Conservation (phyloP, 2,329 filamentous ascomycete species). For the Magnaporthiopsis incrustans region DNA sequence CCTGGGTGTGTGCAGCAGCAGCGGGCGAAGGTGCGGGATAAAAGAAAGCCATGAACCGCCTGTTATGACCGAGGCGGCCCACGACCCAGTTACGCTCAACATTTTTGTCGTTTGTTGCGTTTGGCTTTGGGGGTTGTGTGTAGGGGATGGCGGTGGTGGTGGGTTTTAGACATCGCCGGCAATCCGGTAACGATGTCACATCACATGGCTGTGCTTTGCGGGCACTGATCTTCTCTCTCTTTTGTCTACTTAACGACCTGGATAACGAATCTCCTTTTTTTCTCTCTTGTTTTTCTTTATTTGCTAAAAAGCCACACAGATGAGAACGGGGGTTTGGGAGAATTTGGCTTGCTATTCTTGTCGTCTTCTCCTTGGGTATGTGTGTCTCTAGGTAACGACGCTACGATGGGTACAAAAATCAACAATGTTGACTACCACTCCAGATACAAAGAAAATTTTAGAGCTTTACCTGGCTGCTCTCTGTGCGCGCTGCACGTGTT, state of each 20-base stretch:
- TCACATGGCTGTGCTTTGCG: background rate
- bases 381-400: conserved; percentile 11
- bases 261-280: conserved; percentile 8
- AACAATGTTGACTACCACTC: background rate
- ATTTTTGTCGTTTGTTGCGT: conserved; percentile 1
- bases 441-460: conserved; percentile 10
- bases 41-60: conserved; percentile 1
- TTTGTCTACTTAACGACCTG: conserved; percentile 11
- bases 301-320: conserved; percentile 4
- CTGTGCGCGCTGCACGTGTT: too few species aligned
- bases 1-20: background rate
- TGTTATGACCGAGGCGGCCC: conserved; percentile 4
- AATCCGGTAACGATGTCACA: background rate
- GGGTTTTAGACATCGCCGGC: background rate
- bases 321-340: background rate
- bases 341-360: conserved; percentile 4
- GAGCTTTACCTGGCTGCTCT: conserved; percentile 8
- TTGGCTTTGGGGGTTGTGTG: background rate
- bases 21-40: background rate
- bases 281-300: too few species aligned
- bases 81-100: background rate
- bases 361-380: conserved; percentile 9
- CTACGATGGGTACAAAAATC: conserved; percentile 11
- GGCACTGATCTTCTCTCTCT: conserved; percentile 1
- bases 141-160: background rate